Conservation (phyloP, 2,329 filamentous ascomycete species). For the Fusarium oxysporum region DNA sequence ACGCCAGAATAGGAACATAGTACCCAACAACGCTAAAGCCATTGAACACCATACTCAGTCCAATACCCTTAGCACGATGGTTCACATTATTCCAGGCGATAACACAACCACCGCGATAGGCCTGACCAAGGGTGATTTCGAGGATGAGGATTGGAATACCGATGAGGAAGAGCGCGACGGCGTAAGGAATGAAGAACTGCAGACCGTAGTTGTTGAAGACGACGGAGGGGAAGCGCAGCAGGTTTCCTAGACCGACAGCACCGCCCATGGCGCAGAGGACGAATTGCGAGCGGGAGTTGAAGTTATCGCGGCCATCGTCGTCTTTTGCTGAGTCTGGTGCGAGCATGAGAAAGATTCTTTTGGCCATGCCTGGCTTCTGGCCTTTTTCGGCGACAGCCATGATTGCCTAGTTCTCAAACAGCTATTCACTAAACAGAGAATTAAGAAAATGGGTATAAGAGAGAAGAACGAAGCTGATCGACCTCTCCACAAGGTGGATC, state of each 20-base stretch:
- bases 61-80: slow-evolving; percentile 61
- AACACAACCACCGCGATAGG: slow-evolving; percentile 63
- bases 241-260: slow-evolving; percentile 64
- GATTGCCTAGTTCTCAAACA: neutral
- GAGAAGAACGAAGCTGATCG: neutral
- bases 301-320: slow-evolving; percentile 44
- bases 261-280: slow-evolving; percentile 56
- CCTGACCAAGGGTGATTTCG: slow-evolving; percentile 74
- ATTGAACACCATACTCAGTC: slow-evolving; percentile 61
- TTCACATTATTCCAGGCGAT: slow-evolving; percentile 63
- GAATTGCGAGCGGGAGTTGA: slow-evolving; percentile 43
- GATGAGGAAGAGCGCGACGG: slow-evolving; percentile 56
- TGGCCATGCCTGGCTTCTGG: slow-evolving; percentile 31
- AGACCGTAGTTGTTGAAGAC: slow-evolving; percentile 68
- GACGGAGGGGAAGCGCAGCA: slow-evolving; percentile 66
- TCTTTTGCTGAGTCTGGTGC: slow-evolving; percentile 42
- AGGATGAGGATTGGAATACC: slow-evolving; percentile 65
- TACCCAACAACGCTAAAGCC: slow-evolving; percentile 64
- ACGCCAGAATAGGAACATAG: slow-evolving; percentile 65
- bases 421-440: too few relatives aligned
- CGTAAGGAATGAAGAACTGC: slow-evolving; percentile 68
- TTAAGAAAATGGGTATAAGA: neutral
- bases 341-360: slow-evolving; percentile 34
- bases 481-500: slow-evolving; percentile 14
- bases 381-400: slow-evolving; percentile 35